Conservation (phyloP, 2,329 filamentous ascomycete genomes). For the Colletotrichum zoysiae region DNA sequence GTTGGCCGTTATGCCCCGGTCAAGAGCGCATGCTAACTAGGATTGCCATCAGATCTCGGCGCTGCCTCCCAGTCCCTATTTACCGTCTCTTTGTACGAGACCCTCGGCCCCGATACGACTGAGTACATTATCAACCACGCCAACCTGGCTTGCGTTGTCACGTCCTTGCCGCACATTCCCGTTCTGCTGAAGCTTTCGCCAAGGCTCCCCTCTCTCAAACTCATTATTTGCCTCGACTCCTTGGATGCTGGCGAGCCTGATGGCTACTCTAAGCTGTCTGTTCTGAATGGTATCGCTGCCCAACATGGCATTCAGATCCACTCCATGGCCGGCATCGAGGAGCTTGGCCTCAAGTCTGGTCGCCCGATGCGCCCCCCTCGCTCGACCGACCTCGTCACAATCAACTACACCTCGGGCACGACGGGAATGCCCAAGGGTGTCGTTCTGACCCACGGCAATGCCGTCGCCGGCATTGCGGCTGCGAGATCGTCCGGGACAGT, state of each 20-base stretch:
- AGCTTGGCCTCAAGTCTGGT: slow-evolving; percentile 78
- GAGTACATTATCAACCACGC: slow-evolving; percentile 98
- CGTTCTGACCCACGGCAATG: slow-evolving; percentile 83
- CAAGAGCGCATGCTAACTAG: slow-evolving; percentile 4
- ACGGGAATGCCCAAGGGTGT: slow-evolving; percentile 88
- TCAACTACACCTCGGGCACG: slow-evolving; percentile 92
- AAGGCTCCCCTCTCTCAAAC: slow-evolving; percentile 83
- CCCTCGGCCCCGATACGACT: slow-evolving; percentile 88
- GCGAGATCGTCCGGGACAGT: slow-evolving; percentile 69
- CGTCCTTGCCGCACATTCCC: slow-evolving; percentile 84
- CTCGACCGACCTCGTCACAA: slow-evolving; percentile 84
- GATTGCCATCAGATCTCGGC: slow-evolving; percentile 76
- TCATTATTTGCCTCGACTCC: slow-evolving; percentile 89
- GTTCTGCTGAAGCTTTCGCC: slow-evolving; percentile 82
- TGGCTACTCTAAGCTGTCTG: slow-evolving; percentile 81
- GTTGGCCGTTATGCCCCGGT: slow-evolving; percentile 31
- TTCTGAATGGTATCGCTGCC: slow-evolving; percentile 81
- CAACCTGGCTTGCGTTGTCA: slow-evolving; percentile 78
- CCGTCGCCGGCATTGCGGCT: slow-evolving; percentile 77
- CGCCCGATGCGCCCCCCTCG: slow-evolving; percentile 78
- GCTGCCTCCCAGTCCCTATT: slow-evolving; percentile 89
- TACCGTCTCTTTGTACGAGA: slow-evolving; percentile 96
- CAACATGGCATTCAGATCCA: slow-evolving; percentile 83
- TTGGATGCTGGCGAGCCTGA: slow-evolving; percentile 82
- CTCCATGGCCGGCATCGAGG: slow-evolving; percentile 84